Base-by-base conservation (phyloP, 129 eudicot genomes). In the Arctium lappa region DNA sequence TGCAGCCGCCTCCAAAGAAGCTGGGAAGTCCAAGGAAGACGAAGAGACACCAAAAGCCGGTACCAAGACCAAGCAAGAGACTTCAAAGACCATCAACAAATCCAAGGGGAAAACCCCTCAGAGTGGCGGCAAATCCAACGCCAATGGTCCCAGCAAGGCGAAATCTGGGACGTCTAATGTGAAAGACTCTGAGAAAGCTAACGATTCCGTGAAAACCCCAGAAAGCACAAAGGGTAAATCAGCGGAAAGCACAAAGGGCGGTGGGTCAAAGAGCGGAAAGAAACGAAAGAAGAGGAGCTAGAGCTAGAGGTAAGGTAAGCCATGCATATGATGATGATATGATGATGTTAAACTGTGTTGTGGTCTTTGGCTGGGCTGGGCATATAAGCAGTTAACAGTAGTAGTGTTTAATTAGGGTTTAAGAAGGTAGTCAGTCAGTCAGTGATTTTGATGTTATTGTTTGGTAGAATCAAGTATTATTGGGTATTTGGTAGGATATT, bases 31-130 rank as follows among this genome's bases (percentile, higher is more conserved):
- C 8, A 88, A 91, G 89, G 94, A 88, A 60, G 92, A 83, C 60
- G 78, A 71, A 69, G 86, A 56, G 70, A 82, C 90, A 6, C 86
- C 84, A 40, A 92, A 92, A 85, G 31, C 79, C 3, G 0, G 75
- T 30, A 34, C 75, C 82, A 89, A 87, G 77, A 76, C 90, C 29
- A 92, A 89, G 82, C 84, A 86, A 42, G 91, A 85, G 13, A 80
- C 88, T 15, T 80, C 79, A 3, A 83, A 86, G 36, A 31, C 85
- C 2, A 77, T 40, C 69, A 68, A 30, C 85, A 94, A 89, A 87
- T 76, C 92, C 70, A 94, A 90, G 81, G 93, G 90, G 16, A 94
- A 89, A 81, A 71, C 89, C 34, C 85, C 87, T 38, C 81, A 77
- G 84, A 84, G 85, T 50, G 89, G 88, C 72, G 76, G 82, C 82